Percentiles rank a stretch among this genome's conserved stretches.
These are phyloP conservation scores for Penicillium desertorum DNA, from an alignment of 495 filamentous ascomycete genomes.

Conservation along the genomic window DNA sequence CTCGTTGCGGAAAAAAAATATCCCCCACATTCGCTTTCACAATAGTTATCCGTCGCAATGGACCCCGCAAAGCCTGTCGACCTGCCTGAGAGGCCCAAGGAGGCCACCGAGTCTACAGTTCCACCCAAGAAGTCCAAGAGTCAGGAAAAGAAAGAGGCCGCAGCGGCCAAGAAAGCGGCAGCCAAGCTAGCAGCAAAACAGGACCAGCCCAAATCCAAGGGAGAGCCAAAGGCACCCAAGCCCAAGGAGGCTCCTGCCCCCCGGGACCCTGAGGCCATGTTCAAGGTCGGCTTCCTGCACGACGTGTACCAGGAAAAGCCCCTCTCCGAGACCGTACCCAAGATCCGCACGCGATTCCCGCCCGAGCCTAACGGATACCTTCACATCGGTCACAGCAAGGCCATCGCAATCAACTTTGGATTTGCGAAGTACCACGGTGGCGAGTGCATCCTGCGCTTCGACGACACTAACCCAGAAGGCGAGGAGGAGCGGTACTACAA, in stretches of 20 bases:
- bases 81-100: constrained; percentile 34
- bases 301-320: constrained; percentile 78
- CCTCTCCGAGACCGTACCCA: constrained; percentile 53
- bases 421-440: constrained; percentile 87
- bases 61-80: constrained; percentile 34
- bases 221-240: constrained; percentile 37
- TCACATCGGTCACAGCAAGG: constrained; percentile 92
- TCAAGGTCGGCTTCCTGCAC: constrained; percentile 80
- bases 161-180: constrained; percentile 64
- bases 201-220: constrained; percentile 31
- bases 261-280: constrained; percentile 69
- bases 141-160: constrained; percentile 62
- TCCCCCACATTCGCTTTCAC: constrained; percentile 23
- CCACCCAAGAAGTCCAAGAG: constrained; percentile 40
- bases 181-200: constrained; percentile 25
- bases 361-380: constrained; percentile 79
- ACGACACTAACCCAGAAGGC: constrained; percentile 83
- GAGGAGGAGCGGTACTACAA: constrained; percentile 79
- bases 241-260: constrained; percentile 35
- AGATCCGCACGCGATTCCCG: constrained; percentile 73
- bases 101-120: constrained; percentile 17
- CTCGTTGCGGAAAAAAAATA: constrained; percentile 26
- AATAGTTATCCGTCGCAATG: constrained; percentile 18
- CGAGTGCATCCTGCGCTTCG: constrained; percentile 65
- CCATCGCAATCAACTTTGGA: constrained; percentile 96